Percentiles rank a stretch among this genome's conserved stretches.
Conservation (phyloP, 202 grass and related monocot genomes). For the Panicum virgatum region DNA sequence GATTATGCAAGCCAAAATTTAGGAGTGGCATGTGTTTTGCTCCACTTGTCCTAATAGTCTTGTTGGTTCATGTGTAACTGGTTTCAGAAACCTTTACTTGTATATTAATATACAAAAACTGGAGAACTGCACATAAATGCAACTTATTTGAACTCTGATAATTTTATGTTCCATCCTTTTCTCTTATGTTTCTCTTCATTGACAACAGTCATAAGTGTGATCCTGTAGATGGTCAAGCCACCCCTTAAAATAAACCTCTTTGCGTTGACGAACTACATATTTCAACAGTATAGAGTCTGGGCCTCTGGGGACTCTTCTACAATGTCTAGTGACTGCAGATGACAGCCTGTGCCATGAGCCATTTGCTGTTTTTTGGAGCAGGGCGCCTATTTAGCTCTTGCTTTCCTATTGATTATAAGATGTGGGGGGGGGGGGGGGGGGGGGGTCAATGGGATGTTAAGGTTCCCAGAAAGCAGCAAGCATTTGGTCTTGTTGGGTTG, state of each 20-base stretch:
- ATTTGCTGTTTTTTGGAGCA: not conserved
- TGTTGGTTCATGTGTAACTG: not conserved
- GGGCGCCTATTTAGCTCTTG: not conserved
- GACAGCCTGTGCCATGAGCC: too few species aligned
- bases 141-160: not conserved
- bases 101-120: not conserved
- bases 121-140: not conserved
- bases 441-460: too few species aligned
- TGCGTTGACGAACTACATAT: not conserved
- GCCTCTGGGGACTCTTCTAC: too few species aligned
- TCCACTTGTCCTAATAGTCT: not conserved
- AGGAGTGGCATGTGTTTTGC: not conserved
- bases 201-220: not conserved
- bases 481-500: too few species aligned
- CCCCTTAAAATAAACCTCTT: not conserved
- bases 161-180: not conserved
- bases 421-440: too few species aligned
- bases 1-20: not conserved
- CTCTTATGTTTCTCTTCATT: not conserved
- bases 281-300: not conserved
- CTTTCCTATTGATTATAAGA: not conserved
- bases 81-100: not conserved
- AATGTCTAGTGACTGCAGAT: too few species aligned
- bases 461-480: too few species aligned
- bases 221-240: not conserved